Evolutionary conservation across 768 basidiomycete species (phyloP), one percentile per base, ranked within the genome.

Genomic region (Tylopilus sp.): DNA sequence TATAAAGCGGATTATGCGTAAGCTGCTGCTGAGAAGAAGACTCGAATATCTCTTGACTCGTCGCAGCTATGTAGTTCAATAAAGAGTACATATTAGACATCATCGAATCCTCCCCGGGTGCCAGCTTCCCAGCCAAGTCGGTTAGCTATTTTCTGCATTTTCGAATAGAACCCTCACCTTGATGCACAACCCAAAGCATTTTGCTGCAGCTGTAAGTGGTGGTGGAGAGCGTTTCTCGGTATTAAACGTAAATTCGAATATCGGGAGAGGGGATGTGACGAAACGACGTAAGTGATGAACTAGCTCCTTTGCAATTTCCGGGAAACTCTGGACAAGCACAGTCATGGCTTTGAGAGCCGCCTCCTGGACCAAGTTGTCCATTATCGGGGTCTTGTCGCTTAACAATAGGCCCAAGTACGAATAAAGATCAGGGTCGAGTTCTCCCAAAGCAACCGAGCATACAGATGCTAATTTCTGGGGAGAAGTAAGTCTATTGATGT

Each of bases 31-130:
- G 67, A 35, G 70, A 75, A 3, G 78, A 73, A 44, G 63, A 71
- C 44, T 87, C 86, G 31, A 77, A 77, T 30, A 82, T 79, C 42
- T 89, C 88, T 63, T 88, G 89, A 73, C 84, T 86, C 3, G 91
- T 85, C 4, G 88, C 83, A 2, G 90, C 83, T 52, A 98, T 86
- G 66, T 90, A 88, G 65, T 98, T 98, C 53, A 98, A 77, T 12
- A 98, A 79, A 5, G 95, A 97, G 68, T 98, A 98, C 84, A 98
- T 88, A 58, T 94, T 91, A 4, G 95, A 98, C 81, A 94, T 86
- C 64, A 90, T 79, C 33, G 93, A 79, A 63, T 94, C 93, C 57
- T 93, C 89, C 39, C 89, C 90, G 15, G 89, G 86, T 15, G 89
- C 84, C 35, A 91, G 74, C 91, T 93, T 53, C 35, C 39, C 33